Percentiles rank a stretch among this genome's conserved stretches.
Conservation (phyloP, 306 rosid genomes). For the Gleditsia sinensis region DNA sequence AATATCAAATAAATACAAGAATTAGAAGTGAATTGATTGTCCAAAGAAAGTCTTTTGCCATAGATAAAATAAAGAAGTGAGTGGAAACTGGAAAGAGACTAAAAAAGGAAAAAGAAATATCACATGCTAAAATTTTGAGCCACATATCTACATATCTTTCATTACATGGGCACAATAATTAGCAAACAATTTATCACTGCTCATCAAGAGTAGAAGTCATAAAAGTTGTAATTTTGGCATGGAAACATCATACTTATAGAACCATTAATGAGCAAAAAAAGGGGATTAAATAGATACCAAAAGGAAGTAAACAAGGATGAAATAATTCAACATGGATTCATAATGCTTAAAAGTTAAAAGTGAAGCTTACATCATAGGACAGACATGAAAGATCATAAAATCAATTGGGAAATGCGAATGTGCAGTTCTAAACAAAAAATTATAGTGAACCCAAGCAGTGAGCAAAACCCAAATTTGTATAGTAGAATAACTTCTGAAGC, state of each 20-base stretch:
- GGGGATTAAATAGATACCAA: too few species aligned
- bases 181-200: background rate
- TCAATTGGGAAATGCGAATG: background rate
- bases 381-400: too few species aligned
- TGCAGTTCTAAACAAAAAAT: too few species aligned
- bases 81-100: background rate
- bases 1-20: background rate
- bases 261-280: background rate
- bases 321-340: background rate
- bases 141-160: background rate
- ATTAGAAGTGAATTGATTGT: background rate
- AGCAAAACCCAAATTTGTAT: background rate
- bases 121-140: background rate
- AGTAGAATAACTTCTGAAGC: background rate
- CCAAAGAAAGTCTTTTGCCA: background rate
- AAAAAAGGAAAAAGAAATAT: background rate
- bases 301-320: background rate
- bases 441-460: background rate
- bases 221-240: background rate
- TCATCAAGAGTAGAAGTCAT: background rate
- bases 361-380: too few species aligned
- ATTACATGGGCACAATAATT: background rate
- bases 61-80: background rate
- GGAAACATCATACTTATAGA: background rate
- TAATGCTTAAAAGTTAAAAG: background rate